Evolutionary conservation across 306 rosid genomes (phyloP).

Genomic region (Sicyos edulis): DNA sequence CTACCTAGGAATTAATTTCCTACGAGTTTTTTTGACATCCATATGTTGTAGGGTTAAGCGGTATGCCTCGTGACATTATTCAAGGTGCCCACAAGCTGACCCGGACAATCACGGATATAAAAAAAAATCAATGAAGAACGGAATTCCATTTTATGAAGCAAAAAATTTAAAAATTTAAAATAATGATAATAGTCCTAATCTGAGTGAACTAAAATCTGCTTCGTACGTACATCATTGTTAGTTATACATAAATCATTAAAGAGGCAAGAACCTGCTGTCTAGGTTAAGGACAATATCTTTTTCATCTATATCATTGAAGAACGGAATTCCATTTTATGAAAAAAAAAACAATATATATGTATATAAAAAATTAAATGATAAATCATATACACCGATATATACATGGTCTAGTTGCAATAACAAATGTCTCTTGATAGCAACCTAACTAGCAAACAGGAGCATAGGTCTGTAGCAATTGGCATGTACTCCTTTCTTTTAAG

Average conservation of each 20-base stretch:
- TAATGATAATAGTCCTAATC: conserved; percentile 14
- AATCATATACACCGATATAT: background rate
- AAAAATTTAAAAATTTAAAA: too few species aligned
- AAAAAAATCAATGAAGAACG: too few species aligned
- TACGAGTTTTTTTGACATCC: too few species aligned
- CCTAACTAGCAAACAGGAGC: background rate
- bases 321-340: background rate
- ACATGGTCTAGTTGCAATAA: background rate
- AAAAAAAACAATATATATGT: background rate
- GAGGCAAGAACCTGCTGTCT: background rate
- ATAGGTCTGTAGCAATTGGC: too few species aligned
- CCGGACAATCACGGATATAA: too few species aligned
- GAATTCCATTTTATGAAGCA: too few species aligned
- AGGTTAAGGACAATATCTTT: background rate
- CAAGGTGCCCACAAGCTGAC: too few species aligned
- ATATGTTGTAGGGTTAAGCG: too few species aligned
- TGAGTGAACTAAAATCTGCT: conserved; percentile 9
- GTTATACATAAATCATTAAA: background rate
- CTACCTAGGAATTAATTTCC: too few species aligned
- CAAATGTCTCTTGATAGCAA: conserved; percentile 4
- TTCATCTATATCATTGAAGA: background rate
- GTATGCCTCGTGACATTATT: too few species aligned
- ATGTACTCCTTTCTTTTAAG: too few species aligned
- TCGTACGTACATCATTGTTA: background rate
- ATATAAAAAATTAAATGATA: too few species aligned